Conservation (phyloP, 768 basidiomycete species). For the Pleurotus tuoliensis region DNA sequence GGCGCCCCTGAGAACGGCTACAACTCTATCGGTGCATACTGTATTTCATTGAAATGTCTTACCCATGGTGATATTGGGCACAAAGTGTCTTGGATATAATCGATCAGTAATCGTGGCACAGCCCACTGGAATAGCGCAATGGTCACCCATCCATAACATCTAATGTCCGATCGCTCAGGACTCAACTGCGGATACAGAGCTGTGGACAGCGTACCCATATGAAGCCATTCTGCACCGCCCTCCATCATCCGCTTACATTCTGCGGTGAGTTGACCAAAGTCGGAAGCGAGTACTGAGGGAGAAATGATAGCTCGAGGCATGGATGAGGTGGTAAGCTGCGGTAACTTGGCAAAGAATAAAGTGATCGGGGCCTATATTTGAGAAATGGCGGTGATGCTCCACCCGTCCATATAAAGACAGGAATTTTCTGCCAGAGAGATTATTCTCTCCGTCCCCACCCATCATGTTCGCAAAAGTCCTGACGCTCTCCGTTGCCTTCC, state of each 20-base stretch:
- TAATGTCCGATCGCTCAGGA: constrained; percentile 25
- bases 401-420: not conserved
- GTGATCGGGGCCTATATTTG: not conserved
- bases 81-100: constrained; percentile 76
- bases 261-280: constrained; percentile 91
- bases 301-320: constrained; percentile 94
- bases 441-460: not conserved
- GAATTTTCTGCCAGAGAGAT: not conserved
- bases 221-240: constrained; percentile 94
- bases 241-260: constrained; percentile 98
- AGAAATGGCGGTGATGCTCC: not conserved
- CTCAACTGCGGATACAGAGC: constrained; percentile 3
- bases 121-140: not conserved
- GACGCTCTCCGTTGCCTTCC: constrained; percentile 28
- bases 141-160: constrained; percentile 96
- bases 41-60: constrained; percentile 17
- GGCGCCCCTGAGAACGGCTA: constrained; percentile 65
- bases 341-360: not conserved
- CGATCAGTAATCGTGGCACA: not conserved
- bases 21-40: constrained; percentile 5
- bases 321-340: not conserved
- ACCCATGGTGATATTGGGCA: constrained; percentile 99
- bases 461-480: constrained; percentile 33
- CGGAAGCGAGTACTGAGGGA: constrained; percentile 94
- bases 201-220: constrained; percentile 69